Evolutionary conservation across 1,139 yeast genomes (phyloP).

Genomic region (Suhomyces bokatorum): DNA sequence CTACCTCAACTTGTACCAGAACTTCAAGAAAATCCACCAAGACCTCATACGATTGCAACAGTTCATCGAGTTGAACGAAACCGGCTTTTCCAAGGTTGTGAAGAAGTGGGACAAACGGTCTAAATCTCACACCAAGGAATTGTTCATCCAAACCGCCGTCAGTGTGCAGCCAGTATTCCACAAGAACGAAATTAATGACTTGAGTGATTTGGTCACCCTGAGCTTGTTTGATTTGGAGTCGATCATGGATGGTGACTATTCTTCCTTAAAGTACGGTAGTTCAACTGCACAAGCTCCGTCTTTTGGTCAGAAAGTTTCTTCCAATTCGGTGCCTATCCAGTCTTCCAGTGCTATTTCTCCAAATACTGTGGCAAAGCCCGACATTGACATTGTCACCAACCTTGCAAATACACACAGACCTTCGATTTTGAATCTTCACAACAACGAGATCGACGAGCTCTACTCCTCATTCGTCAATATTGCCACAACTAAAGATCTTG

Average conservation of each 20-base stretch:
- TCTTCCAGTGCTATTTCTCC: slow-evolving; percentile 1
- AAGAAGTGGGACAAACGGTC: slow-evolving; percentile 98
- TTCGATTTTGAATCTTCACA: slow-evolving; percentile 22
- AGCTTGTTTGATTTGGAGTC: slow-evolving; percentile 84
- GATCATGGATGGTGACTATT: slow-evolving; percentile 74
- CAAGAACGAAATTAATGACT: slow-evolving; percentile 78
- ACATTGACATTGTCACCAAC: slow-evolving; percentile 2
- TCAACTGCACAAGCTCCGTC: neutral
- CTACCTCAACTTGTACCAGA: slow-evolving; percentile 67
- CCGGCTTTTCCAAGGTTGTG: slow-evolving; percentile 91
- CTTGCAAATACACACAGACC: slow-evolving; percentile 11
- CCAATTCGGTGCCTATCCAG: neutral
- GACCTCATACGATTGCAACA: slow-evolving; percentile 87
- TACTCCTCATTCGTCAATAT: slow-evolving; percentile 67
- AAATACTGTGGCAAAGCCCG: slow-evolving; percentile 1
- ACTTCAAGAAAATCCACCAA: slow-evolving; percentile 84
- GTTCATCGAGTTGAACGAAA: slow-evolving; percentile 89
- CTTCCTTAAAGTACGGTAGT: slow-evolving; percentile 26
- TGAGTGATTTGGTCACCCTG: slow-evolving; percentile 79
- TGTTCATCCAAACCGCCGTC: slow-evolving; percentile 87
- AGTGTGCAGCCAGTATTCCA: slow-evolving; percentile 97
- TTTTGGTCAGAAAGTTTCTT: neutral
- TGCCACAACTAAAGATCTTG: slow-evolving; percentile 49
- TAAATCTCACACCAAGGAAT: slow-evolving; percentile 89
- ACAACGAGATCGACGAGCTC: slow-evolving; percentile 59